A percentile compares a stretch with the other conserved stretches of the same genome.
phyloP scores from a whole-genome alignment of 257 asterid genomes.

The Phtheirospermum japonicum region DNA sequence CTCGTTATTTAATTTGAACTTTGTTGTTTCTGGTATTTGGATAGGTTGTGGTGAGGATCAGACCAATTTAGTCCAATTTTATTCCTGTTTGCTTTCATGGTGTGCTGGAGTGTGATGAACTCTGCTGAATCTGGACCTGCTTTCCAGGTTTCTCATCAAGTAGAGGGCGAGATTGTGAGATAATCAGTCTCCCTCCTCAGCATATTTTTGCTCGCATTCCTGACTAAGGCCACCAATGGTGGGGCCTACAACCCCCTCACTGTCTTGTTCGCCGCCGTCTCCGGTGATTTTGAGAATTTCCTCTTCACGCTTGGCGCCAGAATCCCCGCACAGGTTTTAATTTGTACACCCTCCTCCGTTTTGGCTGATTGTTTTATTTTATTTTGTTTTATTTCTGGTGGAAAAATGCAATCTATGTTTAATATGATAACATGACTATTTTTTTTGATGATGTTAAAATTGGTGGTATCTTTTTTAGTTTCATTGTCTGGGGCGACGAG shows the following conservation, averaged over 20 bases:
- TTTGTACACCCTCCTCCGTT: background rate
- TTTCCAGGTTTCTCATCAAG: slow-evolving; percentile 95
- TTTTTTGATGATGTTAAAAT: no score
- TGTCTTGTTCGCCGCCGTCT: slow-evolving; percentile 55
- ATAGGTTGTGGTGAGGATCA: no score
- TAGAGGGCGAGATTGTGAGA: no score
- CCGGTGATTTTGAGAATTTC: slow-evolving; percentile 58
- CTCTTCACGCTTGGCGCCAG: slow-evolving; percentile 42
- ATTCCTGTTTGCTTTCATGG: slow-evolving; percentile 92
- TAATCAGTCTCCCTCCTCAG: slow-evolving; percentile 41
- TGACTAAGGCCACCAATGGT: slow-evolving; percentile 49
- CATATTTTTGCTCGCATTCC: slow-evolving; percentile 63
- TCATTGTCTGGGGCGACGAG: no score
- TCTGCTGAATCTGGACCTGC: slow-evolving; percentile 99
- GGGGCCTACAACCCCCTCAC: slow-evolving; percentile 85
- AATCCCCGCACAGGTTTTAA: slow-evolving; percentile 42
- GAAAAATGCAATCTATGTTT: no score
- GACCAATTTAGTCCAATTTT: slow-evolving; percentile 24
- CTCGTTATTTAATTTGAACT: background rate
- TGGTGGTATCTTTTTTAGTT: no score
- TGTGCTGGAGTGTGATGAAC: slow-evolving; percentile 94
- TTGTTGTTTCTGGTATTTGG: no score
- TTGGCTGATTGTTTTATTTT: no score
- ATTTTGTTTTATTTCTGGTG: no score
- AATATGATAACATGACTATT: no score